Percentiles rank a stretch among this genome's conserved stretches.
Conservation (phyloP, 2,329 filamentous ascomycete species). For the Claviceps capensis region DNA sequence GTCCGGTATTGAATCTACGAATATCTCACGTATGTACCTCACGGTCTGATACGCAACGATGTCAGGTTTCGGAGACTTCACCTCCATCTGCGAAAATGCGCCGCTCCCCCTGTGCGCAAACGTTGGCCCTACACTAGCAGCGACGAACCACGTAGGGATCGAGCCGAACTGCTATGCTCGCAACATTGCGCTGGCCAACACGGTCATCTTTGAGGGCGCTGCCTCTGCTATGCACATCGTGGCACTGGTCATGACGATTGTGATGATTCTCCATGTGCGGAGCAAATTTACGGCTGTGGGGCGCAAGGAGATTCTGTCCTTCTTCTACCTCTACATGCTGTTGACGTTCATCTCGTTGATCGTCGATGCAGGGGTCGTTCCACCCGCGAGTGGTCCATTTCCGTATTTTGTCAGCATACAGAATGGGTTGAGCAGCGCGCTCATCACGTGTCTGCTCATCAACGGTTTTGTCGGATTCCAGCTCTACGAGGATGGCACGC, state of each 20-base stretch:
- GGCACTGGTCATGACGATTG: constrained; percentile 80
- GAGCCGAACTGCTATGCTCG: constrained; percentile 86
- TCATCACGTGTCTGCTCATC: constrained; percentile 81
- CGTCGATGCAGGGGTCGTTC: constrained; percentile 84
- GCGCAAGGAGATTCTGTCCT: constrained; percentile 61
- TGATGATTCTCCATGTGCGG: constrained; percentile 94
- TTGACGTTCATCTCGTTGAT: constrained; percentile 79
- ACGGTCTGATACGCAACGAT: constrained; percentile 19
- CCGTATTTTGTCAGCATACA: constrained; percentile 88
- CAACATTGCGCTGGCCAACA: constrained; percentile 93
- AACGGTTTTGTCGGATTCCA: constrained; percentile 98
- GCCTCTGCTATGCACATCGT: constrained; percentile 85
- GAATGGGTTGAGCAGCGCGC: constrained; percentile 68
- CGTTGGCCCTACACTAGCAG: constrained; percentile 59
- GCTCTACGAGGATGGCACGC: constrained; percentile 92
- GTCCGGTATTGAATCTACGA: background rate
- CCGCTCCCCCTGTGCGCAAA: constrained; percentile 78
- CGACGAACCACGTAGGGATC: constrained; percentile 60
- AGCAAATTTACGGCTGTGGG: constrained; percentile 97
- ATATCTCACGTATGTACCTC: constrained; percentile 9
- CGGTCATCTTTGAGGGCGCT: constrained; percentile 92
- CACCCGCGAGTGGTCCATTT: constrained; percentile 65
- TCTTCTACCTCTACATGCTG: constrained; percentile 95
- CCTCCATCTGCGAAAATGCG: constrained; percentile 69
- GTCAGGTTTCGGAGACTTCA: constrained; percentile 89